Evolutionary conservation across 1,139 yeast genomes (phyloP), one percentile per base, ranked within the genome.

Genomic region (Sugiyamaella xylanicola): DNA sequence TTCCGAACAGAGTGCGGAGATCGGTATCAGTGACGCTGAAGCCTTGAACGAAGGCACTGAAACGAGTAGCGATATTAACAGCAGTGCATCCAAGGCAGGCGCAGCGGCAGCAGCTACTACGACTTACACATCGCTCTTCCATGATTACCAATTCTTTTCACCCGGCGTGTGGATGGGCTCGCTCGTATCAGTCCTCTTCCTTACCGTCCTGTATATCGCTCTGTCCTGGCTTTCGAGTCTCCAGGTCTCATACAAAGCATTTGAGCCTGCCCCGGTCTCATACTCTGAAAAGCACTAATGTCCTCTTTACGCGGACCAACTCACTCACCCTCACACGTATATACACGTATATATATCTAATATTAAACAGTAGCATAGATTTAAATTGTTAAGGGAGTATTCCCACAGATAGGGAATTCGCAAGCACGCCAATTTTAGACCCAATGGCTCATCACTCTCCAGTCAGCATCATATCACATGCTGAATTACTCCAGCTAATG

Each of bases 131-230:
- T 66, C 72, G 15, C 64, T 81, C 53, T 80, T 81, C 65, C 76
- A 77, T 53, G 72, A 74, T 55, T 81, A 81, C 66, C 74, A 75
- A 55, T 81, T 79, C 65, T 78, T 81, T 65, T 72, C 82, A n/a
- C 77, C 81, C 11, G 95, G 92, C 17, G 77, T 87, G 60, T 85
- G 86, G 78, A 84, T 83, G 85, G 77, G 83, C 51, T 73, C 82
- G 56, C 72, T 87, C 55, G 86, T 85, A 21, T 74, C 85, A 2
- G 71, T 79, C 39, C 71, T 84, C 60, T 75, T 87, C 63, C 63
- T 84, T 40, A 72, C 71, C 49, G 74, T 86, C 29, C 74, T 86
- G 61, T 67, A 74, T 55, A 72, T 76, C 48, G 89, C 89, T 5
- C 74, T 87, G 60, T 62, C 76, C 51, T 86, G 93, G 87, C 73